These are phyloP conservation scores for Leucosporidium yakuticum DNA, from an alignment of 768 basidiomycete species.

Conservation along the genomic window DNA sequence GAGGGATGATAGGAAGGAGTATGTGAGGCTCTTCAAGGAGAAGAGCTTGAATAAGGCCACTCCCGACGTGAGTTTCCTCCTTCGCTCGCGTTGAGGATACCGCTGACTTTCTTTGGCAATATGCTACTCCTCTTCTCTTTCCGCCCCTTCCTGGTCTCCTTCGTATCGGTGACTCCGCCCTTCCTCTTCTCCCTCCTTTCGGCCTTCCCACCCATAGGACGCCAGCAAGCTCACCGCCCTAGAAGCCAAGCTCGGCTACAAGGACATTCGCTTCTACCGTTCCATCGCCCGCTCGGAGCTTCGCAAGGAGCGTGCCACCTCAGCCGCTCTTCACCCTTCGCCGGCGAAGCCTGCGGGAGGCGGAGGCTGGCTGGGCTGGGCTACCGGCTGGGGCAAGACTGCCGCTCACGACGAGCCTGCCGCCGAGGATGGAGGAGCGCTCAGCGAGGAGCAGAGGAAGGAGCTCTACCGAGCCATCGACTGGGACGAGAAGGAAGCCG, in stretches of 20 bases:
- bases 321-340: constrained; percentile 62
- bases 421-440: constrained; percentile 42
- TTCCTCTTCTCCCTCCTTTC: not conserved
- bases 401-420: constrained; percentile 17
- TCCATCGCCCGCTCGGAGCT: constrained; percentile 85
- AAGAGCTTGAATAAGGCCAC: constrained; percentile 56
- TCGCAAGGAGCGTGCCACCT: constrained; percentile 66
- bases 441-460: constrained; percentile 84
- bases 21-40: constrained; percentile 75
- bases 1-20: constrained; percentile 75
- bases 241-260: constrained; percentile 79
- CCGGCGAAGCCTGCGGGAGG: constrained; percentile 50
- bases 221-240: constrained; percentile 52
- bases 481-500: constrained; percentile 77
- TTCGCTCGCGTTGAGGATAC: not conserved
- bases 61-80: constrained; percentile 49
- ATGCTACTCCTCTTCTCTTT: constrained; percentile 36
- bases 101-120: not conserved
- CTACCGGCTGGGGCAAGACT: constrained; percentile 57
- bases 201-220: constrained; percentile 8
- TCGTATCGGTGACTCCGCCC: no score
- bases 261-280: constrained; percentile 94
- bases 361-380: constrained; percentile 55
- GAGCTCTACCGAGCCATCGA: constrained; percentile 85
- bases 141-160: no score